Base-by-base conservation (phyloP, 2,329 filamentous ascomycete species). In the Exophiala bonariae region DNA sequence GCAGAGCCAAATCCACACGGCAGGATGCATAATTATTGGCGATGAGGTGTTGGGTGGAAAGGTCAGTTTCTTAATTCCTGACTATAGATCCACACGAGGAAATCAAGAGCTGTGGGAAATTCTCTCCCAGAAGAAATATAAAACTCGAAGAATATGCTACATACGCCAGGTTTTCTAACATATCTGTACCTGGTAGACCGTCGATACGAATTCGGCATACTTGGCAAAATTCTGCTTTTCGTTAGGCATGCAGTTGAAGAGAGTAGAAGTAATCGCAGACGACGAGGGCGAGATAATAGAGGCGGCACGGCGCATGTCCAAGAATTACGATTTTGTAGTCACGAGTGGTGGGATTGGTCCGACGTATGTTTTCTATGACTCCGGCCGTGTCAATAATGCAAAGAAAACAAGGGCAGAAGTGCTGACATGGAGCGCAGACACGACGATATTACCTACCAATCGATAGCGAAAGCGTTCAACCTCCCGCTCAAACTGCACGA, bases 401-500 rank as follows among this genome's bases (percentile, higher is more conserved):
- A n/a, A n/a, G n/a, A n/a, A n/a, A n/a, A n/a, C n/a, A n/a, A n/a
- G n/a, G n/a, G n/a, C n/a, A n/a, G n/a, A n/a, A n/a, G n/a, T n/a
- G n/a, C n/a, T n/a, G n/a, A n/a, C n/a, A n/a, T n/a, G n/a, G n/a
- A n/a, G n/a, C n/a, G n/a, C 59, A 95, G 89, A 46, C 92, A 97
- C 74, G 93, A 99, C 68, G 93, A 99, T 65, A 97, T 97, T 59
- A 97, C 93, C 19, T 99, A 99, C 72, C 78, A 87, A 63, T 92
- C 89, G 31, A 95, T 99, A 65, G 91, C 89, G 55, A 90, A 89
- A 65, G 93, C 91, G 6, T 97, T 96, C 66, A 72, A 75, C 34
- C 76, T 96, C 6, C 80, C 84, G 11, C 74, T 97, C 14, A 79
- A 84, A 57, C 78, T 95, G 20, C 89, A 97, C 73, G 72, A 88